Conservation (phyloP, 2,329 filamentous ascomycete species). For the Aspergillus ruber region DNA sequence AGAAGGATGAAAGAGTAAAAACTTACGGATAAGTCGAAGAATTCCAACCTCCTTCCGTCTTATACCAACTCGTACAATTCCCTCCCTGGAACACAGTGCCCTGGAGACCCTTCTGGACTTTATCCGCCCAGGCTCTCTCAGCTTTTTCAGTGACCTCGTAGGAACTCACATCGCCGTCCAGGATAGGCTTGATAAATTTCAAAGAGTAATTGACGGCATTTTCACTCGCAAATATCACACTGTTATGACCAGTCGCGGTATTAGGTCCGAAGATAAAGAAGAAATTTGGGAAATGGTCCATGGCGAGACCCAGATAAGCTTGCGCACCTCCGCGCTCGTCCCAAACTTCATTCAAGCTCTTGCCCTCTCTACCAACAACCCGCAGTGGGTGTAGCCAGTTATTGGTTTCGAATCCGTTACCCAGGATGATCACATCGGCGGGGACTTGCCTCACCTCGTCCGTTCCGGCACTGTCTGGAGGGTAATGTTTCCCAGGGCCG, state of each 20-base stretch:
- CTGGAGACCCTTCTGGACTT: slow-evolving; percentile 43
- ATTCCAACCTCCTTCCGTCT: slow-evolving; percentile 44
- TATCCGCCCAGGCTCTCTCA: slow-evolving; percentile 41
- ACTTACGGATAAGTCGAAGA: slow-evolving; percentile 42
- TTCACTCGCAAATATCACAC: slow-evolving; percentile 54
- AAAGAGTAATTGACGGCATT: slow-evolving; percentile 57
- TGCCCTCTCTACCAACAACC: slow-evolving; percentile 46
- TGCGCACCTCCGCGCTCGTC: slow-evolving; percentile 52
- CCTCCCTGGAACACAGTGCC: slow-evolving; percentile 44
- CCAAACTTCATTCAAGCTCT: slow-evolving; percentile 52
- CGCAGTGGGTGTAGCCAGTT: slow-evolving; percentile 50
- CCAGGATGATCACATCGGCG: slow-evolving; percentile 56
- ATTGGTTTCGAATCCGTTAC: slow-evolving; percentile 56
- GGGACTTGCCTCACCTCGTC: slow-evolving; percentile 39
- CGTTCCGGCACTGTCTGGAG: slow-evolving; percentile 23
- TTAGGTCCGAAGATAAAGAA: slow-evolving; percentile 61
- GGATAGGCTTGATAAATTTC: slow-evolving; percentile 51
- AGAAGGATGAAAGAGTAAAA: background rate
- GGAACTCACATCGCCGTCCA: slow-evolving; percentile 39
- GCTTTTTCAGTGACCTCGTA: slow-evolving; percentile 46
- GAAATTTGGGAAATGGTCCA: slow-evolving; percentile 60
- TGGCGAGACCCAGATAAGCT: slow-evolving; percentile 54
- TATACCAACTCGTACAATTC: slow-evolving; percentile 47
- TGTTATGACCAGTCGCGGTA: slow-evolving; percentile 55
- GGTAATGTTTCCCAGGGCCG: slow-evolving; percentile 45